Percentiles rank a stretch among this genome's conserved stretches.
Evolutionary conservation across 73 alveolate genomes (phyloP).

Genomic region (Paramecium tetraurelia): DNA sequence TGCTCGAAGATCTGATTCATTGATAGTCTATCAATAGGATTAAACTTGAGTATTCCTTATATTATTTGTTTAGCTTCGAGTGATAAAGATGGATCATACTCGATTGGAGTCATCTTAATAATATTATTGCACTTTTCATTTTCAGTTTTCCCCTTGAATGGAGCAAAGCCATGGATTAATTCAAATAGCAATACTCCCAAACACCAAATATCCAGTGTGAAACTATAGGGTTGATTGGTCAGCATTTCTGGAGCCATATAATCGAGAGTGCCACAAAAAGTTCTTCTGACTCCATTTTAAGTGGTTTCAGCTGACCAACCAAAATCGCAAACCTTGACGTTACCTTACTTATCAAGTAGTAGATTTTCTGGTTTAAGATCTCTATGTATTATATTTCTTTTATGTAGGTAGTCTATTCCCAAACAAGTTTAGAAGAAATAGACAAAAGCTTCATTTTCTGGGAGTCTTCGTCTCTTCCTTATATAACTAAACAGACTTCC

Average conservation of each 20-base stretch:
- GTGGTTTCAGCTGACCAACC: conserved; percentile 83
- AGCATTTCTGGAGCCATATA: conserved; percentile 92
- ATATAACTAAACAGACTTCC: conserved; percentile 63
- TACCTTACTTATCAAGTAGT: conserved; percentile 71
- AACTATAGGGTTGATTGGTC: conserved; percentile 73
- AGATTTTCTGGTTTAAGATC: conserved; percentile 84
- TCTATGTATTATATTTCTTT: conserved; percentile 65
- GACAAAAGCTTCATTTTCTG: conserved; percentile 67
- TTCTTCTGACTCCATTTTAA: conserved; percentile 65
- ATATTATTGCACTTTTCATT: conserved; percentile 64
- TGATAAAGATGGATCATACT: conserved; percentile 70
- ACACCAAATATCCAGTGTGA: conserved; percentile 90
- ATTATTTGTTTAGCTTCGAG: conserved; percentile 79
- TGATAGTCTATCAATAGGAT: conserved; percentile 83
- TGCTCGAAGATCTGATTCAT: conserved; percentile 83
- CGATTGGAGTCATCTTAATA: conserved; percentile 66
- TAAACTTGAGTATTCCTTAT: conserved; percentile 68
- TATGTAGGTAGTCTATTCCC: conserved; percentile 65
- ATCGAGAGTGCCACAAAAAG: conserved; percentile 83
- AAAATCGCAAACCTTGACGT: conserved; percentile 87
- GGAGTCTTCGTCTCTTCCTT: conserved; percentile 46
- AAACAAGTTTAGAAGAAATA: conserved; percentile 65
- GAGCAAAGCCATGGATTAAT: conserved; percentile 88
- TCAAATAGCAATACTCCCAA: conserved; percentile 93
- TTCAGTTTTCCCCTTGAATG: conserved; percentile 64